These are phyloP conservation scores for Aspergillus piperis DNA, from an alignment of 2,329 filamentous ascomycete genomes.

Conservation along the genomic window DNA sequence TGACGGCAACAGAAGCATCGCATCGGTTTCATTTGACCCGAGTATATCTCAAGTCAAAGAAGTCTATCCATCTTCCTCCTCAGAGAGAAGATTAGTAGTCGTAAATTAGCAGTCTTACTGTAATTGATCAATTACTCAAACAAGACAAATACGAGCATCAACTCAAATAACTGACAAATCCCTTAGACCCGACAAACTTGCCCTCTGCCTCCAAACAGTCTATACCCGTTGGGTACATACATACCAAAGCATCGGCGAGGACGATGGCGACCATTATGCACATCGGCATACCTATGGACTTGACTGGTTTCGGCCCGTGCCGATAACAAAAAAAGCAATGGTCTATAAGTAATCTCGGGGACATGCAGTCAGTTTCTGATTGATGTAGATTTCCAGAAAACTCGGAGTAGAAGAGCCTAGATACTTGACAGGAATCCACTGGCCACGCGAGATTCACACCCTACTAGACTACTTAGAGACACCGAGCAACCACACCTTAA, in stretches of 20 bases:
- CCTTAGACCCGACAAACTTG: neutral
- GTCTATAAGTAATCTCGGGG: neutral
- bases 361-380: too few species aligned
- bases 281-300: neutral
- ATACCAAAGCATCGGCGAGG: neutral
- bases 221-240: neutral
- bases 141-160: too few species aligned
- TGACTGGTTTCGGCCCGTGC: neutral
- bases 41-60: too few species aligned
- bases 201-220: neutral
- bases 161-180: neutral
- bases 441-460: neutral
- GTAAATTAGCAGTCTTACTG: too few species aligned
- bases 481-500: too few species aligned
- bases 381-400: too few species aligned
- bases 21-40: too few species aligned
- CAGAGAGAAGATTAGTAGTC: too few species aligned
- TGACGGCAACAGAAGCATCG: neutral
- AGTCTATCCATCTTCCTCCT: too few species aligned
- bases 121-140: too few species aligned
- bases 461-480: too few species aligned
- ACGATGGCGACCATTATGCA: neutral
- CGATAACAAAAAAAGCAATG: constrained; percentile 1
- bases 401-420: too few species aligned
- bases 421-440: neutral